Evolutionary conservation across 345 rosid genomes (phyloP).

Genomic region (Citrus glauca): DNA sequence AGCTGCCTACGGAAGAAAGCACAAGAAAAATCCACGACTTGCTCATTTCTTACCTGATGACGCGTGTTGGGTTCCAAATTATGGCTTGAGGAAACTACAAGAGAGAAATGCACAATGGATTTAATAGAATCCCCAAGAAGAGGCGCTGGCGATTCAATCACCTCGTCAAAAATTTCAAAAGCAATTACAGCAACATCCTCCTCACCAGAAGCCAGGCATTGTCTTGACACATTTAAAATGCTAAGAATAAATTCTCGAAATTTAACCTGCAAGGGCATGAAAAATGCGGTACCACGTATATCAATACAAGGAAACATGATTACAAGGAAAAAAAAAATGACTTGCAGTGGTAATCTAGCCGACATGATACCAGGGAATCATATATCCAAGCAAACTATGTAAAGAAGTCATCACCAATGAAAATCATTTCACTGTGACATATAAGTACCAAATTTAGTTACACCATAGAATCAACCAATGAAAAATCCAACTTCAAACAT

Average conservation of each 20-base stretch:
- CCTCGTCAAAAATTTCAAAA: conserved; percentile 97
- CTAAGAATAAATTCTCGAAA: conserved; percentile 96
- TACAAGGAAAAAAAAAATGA: background rate
- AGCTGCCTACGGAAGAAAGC: background rate
- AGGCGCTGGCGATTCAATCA: conserved; percentile 98
- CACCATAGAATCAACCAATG: background rate
- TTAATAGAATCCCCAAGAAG: conserved; percentile 94
- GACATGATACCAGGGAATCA: background rate
- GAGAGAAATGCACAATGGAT: conserved; percentile 93
- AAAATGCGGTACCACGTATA: background rate
- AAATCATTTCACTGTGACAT: background rate
- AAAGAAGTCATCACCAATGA: background rate
- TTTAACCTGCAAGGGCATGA: conserved; percentile 53
- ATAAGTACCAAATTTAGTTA: background rate
- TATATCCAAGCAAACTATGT: background rate
- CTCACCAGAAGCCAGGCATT: conserved; percentile 84
- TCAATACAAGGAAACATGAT: background rate
- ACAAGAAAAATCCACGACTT: background rate
- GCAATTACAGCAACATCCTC: conserved; percentile 98
- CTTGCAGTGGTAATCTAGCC: background rate
- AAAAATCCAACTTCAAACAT: background rate
- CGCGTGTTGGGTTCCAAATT: conserved; percentile 78
- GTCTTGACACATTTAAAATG: conserved; percentile 89
- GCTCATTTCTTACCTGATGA: conserved; percentile 64
- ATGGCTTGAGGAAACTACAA: conserved; percentile 90